Percentiles rank a stretch among this genome's conserved stretches.
Evolutionary conservation across 1,284 basidiomycete species (phyloP).

Genomic region (Ceratobasidium papillatum): DNA sequence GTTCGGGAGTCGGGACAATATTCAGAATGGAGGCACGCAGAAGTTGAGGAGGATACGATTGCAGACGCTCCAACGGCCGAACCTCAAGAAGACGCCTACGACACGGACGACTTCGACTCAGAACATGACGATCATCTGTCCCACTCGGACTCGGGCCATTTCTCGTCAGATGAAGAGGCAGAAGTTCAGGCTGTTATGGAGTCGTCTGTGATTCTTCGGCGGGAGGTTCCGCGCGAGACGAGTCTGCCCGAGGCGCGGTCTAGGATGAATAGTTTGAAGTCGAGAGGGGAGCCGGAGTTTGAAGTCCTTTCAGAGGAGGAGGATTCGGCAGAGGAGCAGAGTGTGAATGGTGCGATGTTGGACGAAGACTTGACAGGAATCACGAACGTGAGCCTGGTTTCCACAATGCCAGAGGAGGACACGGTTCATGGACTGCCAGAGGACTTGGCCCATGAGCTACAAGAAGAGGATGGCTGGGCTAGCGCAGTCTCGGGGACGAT

Average conservation of each 20-base stretch:
- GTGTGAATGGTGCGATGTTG: neutral
- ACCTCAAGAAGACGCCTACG: no score
- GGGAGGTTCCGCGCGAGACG: constrained; percentile 25
- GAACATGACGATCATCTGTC: neutral
- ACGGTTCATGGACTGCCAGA: neutral
- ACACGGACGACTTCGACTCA: neutral
- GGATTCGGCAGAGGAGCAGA: neutral
- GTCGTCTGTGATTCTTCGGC: constrained; percentile 23
- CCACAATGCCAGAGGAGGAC: neutral
- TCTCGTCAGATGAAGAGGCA: neutral
- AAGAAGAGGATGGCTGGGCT: neutral
- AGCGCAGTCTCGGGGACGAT: neutral
- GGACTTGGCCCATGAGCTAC: neutral
- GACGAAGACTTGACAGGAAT: neutral
- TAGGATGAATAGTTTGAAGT: neutral
- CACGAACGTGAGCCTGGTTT: neutral
- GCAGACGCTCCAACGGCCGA: no score
- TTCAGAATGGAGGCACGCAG: neutral
- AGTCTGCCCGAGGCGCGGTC: constrained; percentile 28
- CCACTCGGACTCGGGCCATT: neutral
- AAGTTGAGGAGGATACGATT: no score
- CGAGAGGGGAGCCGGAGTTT: neutral
- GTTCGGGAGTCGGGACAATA: neutral
- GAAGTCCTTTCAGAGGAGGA: no score
- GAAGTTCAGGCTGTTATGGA: neutral